A percentile compares a stretch with the other conserved stretches of the same genome.
Evolutionary conservation across 2,329 filamentous ascomycete genomes (phyloP).

Genomic region (Fonsecaea monophora): DNA sequence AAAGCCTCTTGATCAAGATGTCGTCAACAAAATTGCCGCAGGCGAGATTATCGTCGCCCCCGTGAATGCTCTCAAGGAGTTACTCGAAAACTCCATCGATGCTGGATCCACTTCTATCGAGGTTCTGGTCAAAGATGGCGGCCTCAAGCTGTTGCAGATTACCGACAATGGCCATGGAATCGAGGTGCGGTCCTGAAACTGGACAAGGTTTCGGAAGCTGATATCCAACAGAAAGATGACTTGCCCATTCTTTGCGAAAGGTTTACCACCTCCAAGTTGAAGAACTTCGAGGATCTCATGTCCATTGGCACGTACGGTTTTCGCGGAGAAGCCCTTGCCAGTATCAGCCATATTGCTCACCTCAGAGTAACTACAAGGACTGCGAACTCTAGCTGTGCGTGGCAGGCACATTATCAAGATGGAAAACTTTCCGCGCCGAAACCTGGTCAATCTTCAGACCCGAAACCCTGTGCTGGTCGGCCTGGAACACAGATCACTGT

Average conservation of each 20-base stretch:
- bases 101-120: slow-evolving; percentile 93
- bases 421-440: slow-evolving; percentile 83
- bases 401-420: slow-evolving; percentile 85
- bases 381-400: slow-evolving; percentile 83
- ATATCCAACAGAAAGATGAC: slow-evolving; percentile 75
- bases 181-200: slow-evolving; percentile 65
- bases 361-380: slow-evolving; percentile 94
- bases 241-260: slow-evolving; percentile 90
- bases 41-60: slow-evolving; percentile 98
- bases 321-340: slow-evolving; percentile 91
- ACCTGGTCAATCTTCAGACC: slow-evolving; percentile 83
- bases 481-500: slow-evolving; percentile 94
- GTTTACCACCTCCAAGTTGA: slow-evolving; percentile 95
- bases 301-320: slow-evolving; percentile 97
- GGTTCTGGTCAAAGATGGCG: slow-evolving; percentile 91
- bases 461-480: slow-evolving; percentile 84
- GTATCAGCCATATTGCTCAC: slow-evolving; percentile 98
- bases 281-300: slow-evolving; percentile 87
- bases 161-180: slow-evolving; percentile 98
- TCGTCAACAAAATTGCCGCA: slow-evolving; percentile 98
- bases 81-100: slow-evolving; percentile 96
- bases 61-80: slow-evolving; percentile 92
- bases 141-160: slow-evolving; percentile 92
- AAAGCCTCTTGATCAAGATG: slow-evolving; percentile 84
- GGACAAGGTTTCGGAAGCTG: slow-evolving; percentile 11